Conservation (phyloP, 164 flowering plant genomes). For the Chimonanthus salicifolius region DNA sequence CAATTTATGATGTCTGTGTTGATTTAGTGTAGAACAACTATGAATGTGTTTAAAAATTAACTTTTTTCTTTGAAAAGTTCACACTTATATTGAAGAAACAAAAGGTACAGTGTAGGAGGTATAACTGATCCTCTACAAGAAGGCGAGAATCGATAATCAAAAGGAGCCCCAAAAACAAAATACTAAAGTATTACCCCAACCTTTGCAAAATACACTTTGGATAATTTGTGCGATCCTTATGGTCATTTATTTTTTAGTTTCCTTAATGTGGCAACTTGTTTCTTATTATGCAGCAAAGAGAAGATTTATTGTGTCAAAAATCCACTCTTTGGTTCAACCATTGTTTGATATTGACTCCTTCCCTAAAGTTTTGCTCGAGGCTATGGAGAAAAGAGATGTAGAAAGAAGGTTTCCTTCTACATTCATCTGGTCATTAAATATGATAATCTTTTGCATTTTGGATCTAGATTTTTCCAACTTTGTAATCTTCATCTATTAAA, state of each 20-base stretch:
- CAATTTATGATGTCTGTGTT: too few relatives aligned
- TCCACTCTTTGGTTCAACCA: conserved; percentile 55
- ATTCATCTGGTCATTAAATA: background rate
- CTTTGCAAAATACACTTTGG: too few relatives aligned
- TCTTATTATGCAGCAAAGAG: conserved; percentile 60
- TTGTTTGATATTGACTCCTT: conserved; percentile 51
- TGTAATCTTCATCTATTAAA: background rate
- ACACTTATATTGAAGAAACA: too few relatives aligned
- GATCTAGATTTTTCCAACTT: background rate
- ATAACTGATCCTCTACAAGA: too few relatives aligned
- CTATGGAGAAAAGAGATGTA: conserved; percentile 73
- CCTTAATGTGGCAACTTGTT: background rate
- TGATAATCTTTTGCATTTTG: background rate
- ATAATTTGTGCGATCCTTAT: background rate
- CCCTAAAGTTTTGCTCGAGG: conserved; percentile 46
- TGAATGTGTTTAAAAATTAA: too few relatives aligned
- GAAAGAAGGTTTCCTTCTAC: conserved; percentile 57
- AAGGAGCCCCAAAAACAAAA: too few relatives aligned
- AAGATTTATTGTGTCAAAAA: conserved; percentile 64
- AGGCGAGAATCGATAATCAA: too few relatives aligned
- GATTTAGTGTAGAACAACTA: too few relatives aligned
- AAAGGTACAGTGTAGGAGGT: too few relatives aligned
- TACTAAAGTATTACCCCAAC: too few relatives aligned
- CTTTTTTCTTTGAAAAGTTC: too few relatives aligned
- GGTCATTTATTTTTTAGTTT: background rate